Evolutionary conservation across 2,329 filamentous ascomycete species (phyloP), one percentile per base, ranked within the genome.

Genomic region (Zasmidium citrigriseum): DNA sequence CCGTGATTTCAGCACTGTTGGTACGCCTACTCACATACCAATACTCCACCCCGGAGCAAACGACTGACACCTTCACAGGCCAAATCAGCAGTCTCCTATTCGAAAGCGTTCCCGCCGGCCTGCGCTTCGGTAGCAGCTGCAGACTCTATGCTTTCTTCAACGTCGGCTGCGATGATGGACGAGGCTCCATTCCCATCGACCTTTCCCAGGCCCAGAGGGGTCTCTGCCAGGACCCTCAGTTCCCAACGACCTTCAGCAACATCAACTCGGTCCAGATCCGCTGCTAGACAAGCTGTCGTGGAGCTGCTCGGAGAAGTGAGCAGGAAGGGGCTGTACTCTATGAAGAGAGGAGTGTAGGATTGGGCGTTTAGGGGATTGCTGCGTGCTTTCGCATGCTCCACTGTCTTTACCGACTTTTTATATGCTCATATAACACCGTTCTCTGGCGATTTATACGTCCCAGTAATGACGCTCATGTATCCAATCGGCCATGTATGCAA

Each of bases 401-500:
- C 29, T 24, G 50, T 52, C 50, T n/a, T 41, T 41, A 52, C 50
- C 16, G 50, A 52, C n/a, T n/a, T 52, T 16, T 23, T 16, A 24
- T 49, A 21, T 18, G 21, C 1, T 51, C n/a, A 38, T 1, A 14
- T 11, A 34, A 51, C 1, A 21, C 48, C 14, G 24, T 27, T 25
- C 38, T 41, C 18, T 41, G 34, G n/a, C 48, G 27, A 20, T 4
- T 14, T 4, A 24, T n/a, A 38, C 25, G 21, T 62, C 24, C 72
- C 80, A 49, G 80, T 73, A 38, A 80, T 69, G 64, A 76, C 80
- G 27, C 74, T 77, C 73, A 81, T 75, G 61, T 77, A 79, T 7
- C 80, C 79, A 22, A 74, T 72, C 1, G 80, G 80, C 69, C 73
- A 80, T 3, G 80, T 81, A 68, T 82, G 80, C 60, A 75, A 66